Base-by-base conservation (phyloP, 1,284 basidiomycete genomes). In the Fomes fomentarius region DNA sequence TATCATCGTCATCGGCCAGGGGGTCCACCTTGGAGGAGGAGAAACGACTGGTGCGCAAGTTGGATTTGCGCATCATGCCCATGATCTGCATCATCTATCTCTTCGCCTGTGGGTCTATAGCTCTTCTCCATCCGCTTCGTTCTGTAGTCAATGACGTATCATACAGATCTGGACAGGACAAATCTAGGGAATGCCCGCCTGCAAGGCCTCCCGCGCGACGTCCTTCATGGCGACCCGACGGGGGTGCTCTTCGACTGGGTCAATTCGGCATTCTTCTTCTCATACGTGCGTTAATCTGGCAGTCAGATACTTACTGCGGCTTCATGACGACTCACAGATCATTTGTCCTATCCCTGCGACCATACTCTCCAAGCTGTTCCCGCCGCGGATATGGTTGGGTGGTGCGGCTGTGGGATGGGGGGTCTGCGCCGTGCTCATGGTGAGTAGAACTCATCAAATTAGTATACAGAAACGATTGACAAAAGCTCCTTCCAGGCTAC, bases 181-280 rank as follows among this genome's bases (percentile, higher is more conserved):
- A 91, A 91, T 63, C 64, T 91, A 30, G 89, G 89, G 12, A 91
- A 91, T 65, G 89, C 89, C 37, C 79, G 88, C 39, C 71, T 91
- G 33, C 88, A 87, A 68, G 85, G 85, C 2, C 71, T 91, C 5
- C 80, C 85, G 0, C 67, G 79, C 35, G 88, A 90, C 58, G 70
- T 78, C 10, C 79, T 91, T 4, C 76, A 77, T 25, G 88, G 88
- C 3, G 89, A 91, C 63, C 78, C 79, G 7, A 84, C 81, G 0
- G 89, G 89, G 2, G 62, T 76, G n/a, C 71, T 81, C 22, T 91
- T 87, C 63, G 87, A 89, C 65, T 90, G 87, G 88, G 71, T 89
- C 47, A 87, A 83, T 53, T 87, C 89, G 1, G 78, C 79, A 3
- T 91, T 91, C 69, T 91, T 84, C 71, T 30, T 30, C 28, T 30